Evolutionary conservation across 306 rosid species (phyloP), one percentile per base, ranked within the genome.

Genomic region (Malus fusca): DNA sequence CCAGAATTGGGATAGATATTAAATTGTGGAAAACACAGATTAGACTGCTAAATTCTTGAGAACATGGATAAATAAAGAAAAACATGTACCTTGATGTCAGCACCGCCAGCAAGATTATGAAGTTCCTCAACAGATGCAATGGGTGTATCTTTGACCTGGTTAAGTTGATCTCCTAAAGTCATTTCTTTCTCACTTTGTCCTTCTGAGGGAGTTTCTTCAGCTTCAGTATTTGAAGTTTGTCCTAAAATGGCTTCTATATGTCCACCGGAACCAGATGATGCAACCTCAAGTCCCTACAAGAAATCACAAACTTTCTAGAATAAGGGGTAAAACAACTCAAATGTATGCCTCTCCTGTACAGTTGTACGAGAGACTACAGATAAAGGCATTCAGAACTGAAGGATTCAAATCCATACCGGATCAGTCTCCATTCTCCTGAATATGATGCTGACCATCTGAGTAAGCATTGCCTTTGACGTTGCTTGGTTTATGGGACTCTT

Each of bases 401-500:
- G 65, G 69, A 75, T 84, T 83, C 61, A 76, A 68, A 83, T 61
- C 73, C 80, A 43, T 78, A 92, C 99, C 87, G 74, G 88, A 77
- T 92, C 94, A 42, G 92, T 96, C 86, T 96, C 99, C 98, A 96
- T 96, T 84, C 98, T 92, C 88, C 94, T 89, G 80, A 92, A 85
- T 75, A 86, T 31, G 69, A 96, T 90, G 93, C 97, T 92, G 82
- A 91, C 82, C 98, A 96, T 96, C 84, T 96, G 99, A 8, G 98
- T 96, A 83, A 96, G 90, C 99, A 96, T 96, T 76, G 99, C 99
- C 90, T 96, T 96, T 72, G 99, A 88, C 13, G 99, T 96, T 80
- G 97, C 98, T 88, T 96, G 99, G 85, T 96, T 96, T 83, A 96
- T 86, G 60, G 98, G 97, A 85, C 97, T 92, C 95, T 96, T 96